Conservation (phyloP, 2,329 filamentous ascomycete genomes). For the Keithomyces neogunnii region DNA sequence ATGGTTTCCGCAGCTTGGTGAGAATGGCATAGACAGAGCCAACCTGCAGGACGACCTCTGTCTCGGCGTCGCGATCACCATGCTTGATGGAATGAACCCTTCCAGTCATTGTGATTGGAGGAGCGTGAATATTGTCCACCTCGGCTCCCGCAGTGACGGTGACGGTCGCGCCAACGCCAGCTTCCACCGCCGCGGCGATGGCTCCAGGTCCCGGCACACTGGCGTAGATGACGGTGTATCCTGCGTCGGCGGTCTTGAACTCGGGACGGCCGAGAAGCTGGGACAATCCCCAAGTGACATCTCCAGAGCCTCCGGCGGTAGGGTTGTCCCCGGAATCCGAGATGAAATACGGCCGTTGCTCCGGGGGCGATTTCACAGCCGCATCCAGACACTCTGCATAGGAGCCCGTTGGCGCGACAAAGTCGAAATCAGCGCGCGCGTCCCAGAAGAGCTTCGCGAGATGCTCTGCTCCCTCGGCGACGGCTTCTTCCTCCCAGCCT, state of each 20-base stretch:
- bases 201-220: constrained; percentile 40
- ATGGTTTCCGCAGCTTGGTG: constrained; percentile 43
- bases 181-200: constrained; percentile 29
- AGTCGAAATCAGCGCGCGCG: constrained; percentile 35
- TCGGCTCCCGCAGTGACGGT: constrained; percentile 43
- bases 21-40: constrained; percentile 43
- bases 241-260: constrained; percentile 25
- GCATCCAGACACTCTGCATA: constrained; percentile 37
- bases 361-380: constrained; percentile 26
- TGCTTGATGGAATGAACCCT: constrained; percentile 39
- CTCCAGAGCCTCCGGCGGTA: constrained; percentile 44
- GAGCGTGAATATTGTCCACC: constrained; percentile 38
- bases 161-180: constrained; percentile 36
- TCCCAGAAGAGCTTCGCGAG: constrained; percentile 41
- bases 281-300: constrained; percentile 42
- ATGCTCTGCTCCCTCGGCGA: constrained; percentile 31
- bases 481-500: constrained; percentile 35
- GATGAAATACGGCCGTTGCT: constrained; percentile 39
- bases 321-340: constrained; percentile 49
- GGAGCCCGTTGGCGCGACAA: constrained; percentile 41
- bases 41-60: constrained; percentile 41
- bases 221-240: constrained; percentile 40
- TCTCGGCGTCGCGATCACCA: constrained; percentile 37
- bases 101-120: constrained; percentile 42
- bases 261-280: constrained; percentile 36